phyloP scores from a whole-genome alignment of 2,329 filamentous ascomycete genomes.

The Neocucurbitaria cava region DNA sequence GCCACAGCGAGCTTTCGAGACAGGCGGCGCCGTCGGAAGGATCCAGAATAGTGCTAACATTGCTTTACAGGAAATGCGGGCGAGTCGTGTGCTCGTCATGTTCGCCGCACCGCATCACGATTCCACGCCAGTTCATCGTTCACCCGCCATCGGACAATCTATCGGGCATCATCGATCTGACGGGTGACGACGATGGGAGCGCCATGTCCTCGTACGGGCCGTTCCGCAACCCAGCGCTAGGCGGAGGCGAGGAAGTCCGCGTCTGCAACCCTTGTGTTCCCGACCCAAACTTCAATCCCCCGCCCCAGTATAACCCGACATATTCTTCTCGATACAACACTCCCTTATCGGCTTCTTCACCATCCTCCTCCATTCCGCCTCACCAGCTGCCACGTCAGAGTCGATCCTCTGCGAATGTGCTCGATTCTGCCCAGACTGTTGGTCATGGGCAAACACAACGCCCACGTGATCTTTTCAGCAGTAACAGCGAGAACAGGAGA shows the following conservation, averaged over 20 bases:
- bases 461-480: conserved; percentile 27
- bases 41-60: background rate
- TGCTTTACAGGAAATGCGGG: conserved; percentile 75
- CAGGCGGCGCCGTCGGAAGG: background rate
- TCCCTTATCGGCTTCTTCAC: conserved; percentile 1
- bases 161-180: conserved; percentile 53
- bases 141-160: conserved; percentile 61
- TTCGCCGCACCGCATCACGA: conserved; percentile 93
- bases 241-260: conserved; percentile 71
- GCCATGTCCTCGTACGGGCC: conserved; percentile 37
- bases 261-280: conserved; percentile 77
- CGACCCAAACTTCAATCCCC: conserved; percentile 69
- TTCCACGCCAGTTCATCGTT: conserved; percentile 91
- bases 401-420: conserved; percentile 28
- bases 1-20: background rate
- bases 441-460: conserved; percentile 25
- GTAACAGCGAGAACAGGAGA: conserved; percentile 25
- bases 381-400: conserved; percentile 22
- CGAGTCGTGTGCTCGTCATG: conserved; percentile 88
- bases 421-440: conserved; percentile 22
- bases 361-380: conserved; percentile 13
- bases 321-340: conserved; percentile 5
- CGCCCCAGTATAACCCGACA: conserved; percentile 55
- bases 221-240: conserved; percentile 58
- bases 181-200: conserved; percentile 45